phyloP scores from a whole-genome alignment of 495 filamentous ascomycete species.

The Ascobolus immersus region DNA sequence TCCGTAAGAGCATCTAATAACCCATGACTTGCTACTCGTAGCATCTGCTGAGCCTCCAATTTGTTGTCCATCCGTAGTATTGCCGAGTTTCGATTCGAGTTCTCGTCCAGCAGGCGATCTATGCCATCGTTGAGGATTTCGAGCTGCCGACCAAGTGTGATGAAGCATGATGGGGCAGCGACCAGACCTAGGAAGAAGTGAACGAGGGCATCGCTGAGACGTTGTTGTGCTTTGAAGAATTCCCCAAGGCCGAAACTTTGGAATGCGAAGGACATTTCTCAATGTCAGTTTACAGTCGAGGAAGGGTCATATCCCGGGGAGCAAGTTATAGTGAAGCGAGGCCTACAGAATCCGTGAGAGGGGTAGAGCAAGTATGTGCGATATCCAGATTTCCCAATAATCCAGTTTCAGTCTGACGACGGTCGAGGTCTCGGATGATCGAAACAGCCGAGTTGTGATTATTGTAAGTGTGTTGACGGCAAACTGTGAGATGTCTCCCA shows the following conservation, averaged over 20 bases:
- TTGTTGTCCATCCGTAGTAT: slow-evolving; percentile 9
- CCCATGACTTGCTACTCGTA: slow-evolving; percentile 10
- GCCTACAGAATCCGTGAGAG: too few species aligned
- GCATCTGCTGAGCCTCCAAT: slow-evolving; percentile 10
- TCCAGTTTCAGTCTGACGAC: too few species aligned
- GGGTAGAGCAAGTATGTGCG: too few species aligned
- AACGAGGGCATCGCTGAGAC: slow-evolving; percentile 5
- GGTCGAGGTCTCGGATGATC: too few species aligned
- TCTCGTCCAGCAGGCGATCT: slow-evolving; percentile 11
- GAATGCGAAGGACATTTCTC: slow-evolving; percentile 8
- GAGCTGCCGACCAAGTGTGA: slow-evolving; percentile 4
- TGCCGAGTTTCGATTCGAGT: slow-evolving; percentile 10
- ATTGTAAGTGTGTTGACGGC: too few species aligned
- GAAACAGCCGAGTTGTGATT: too few species aligned
- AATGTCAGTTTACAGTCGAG: too few species aligned
- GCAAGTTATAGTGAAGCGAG: too few species aligned
- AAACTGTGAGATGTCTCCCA: too few species aligned
- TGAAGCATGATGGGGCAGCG: slow-evolving; percentile 7
- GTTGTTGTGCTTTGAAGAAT: slow-evolving; percentile 10
- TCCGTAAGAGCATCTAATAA: slow-evolving; percentile 4
- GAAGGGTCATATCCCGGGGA: too few species aligned
- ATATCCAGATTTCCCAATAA: too few species aligned
- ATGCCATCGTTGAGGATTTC: slow-evolving; percentile 7
- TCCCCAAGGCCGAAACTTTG: slow-evolving; percentile 6
- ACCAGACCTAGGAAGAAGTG: slow-evolving; percentile 7